Evolutionary conservation across 1,139 yeast species (phyloP).

Genomic region (Yarrowia galli): DNA sequence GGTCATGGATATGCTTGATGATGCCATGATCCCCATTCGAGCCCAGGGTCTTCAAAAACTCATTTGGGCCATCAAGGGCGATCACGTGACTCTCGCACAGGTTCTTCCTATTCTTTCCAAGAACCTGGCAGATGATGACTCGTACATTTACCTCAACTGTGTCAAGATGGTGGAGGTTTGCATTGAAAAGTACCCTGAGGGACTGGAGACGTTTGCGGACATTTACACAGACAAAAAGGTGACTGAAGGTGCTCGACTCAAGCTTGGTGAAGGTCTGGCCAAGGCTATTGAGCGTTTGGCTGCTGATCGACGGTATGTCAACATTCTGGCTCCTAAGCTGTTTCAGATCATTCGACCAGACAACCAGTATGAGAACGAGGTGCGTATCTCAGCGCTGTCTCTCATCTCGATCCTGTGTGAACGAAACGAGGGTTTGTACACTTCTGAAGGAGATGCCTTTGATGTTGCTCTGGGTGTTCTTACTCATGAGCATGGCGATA

Average conservation of each 20-base stretch:
- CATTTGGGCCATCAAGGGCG: conserved; percentile 57
- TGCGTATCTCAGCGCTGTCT: conserved; percentile 88
- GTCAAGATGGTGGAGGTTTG: conserved; percentile 77
- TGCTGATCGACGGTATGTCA: conserved; percentile 6
- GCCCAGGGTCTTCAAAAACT: conserved; percentile 85
- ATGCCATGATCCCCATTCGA: conserved; percentile 80
- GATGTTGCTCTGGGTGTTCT: conserved; percentile 82
- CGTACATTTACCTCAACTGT: conserved; percentile 82
- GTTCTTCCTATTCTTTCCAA: conserved; percentile 68
- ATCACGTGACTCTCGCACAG: conserved; percentile 60
- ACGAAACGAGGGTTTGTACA: conserved; percentile 34
- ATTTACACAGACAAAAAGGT: conserved; percentile 54
- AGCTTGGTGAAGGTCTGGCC: conserved; percentile 80
- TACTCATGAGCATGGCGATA: conserved; percentile 43
- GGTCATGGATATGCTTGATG: conserved; percentile 73
- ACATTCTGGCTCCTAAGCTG: conserved; percentile 25
- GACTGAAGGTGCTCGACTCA: conserved; percentile 67
- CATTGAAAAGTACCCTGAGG: conserved; percentile 56
- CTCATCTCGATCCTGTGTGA: conserved; percentile 70
- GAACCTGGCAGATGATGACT: conserved; percentile 79
- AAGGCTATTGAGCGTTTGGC: conserved; percentile 61
- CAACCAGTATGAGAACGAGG: conserved; percentile 46
- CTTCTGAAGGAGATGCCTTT: conserved; percentile 56
- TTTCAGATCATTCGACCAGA: conserved; percentile 11
- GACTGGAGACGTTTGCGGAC: conserved; percentile 54